A percentile compares a stretch with the other conserved stretches of the same genome.
These are phyloP conservation scores for Gynostemma pentaphyllum DNA, from an alignment of 306 rosid genomes.

Conservation along the genomic window DNA sequence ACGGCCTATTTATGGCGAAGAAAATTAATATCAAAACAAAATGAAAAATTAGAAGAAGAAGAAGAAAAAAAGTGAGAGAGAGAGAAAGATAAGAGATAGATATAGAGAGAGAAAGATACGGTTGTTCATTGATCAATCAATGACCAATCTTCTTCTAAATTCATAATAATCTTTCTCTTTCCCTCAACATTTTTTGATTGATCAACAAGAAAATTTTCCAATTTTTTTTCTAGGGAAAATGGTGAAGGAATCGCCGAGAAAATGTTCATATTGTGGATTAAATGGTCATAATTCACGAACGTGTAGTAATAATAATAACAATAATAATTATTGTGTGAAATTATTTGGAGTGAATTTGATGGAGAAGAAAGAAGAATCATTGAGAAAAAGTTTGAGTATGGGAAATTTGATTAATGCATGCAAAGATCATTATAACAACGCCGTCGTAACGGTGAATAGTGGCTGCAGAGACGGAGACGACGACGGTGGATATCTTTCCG, in stretches of 20 bases:
- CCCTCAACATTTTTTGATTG: not conserved
- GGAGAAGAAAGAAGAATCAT: slow-evolving; percentile 15
- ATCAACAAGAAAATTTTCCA: not conserved
- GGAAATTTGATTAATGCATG: slow-evolving; percentile 20
- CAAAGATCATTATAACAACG: slow-evolving; percentile 2
- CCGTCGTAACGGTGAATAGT: not conserved
- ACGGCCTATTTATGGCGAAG: not conserved
- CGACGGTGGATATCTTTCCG: slow-evolving; percentile 36
- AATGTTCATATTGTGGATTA: slow-evolving; percentile 34
- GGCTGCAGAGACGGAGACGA: not conserved
- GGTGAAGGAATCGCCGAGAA: slow-evolving; percentile 25
- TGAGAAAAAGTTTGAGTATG: slow-evolving; percentile 26
- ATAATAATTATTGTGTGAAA: slow-evolving; percentile 17
- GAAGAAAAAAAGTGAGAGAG: not conserved
- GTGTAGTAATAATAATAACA: slow-evolving; percentile 2
- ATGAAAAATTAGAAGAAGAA: not conserved
- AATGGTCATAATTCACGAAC: slow-evolving; percentile 33
- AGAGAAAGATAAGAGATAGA: not conserved
- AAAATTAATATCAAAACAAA: not conserved
- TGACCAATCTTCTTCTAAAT: not conserved
- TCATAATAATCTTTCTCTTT: slow-evolving; percentile 9
- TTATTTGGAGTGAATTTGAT: slow-evolving; percentile 44
- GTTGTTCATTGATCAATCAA: not conserved
- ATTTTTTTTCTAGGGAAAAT: slow-evolving; percentile 11
- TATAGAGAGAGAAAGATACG: not conserved